A percentile compares a stretch with the other conserved stretches of the same genome.
These are phyloP conservation scores for Acer yangbiense DNA, from an alignment of 345 rosid species.

Conservation along the genomic window DNA sequence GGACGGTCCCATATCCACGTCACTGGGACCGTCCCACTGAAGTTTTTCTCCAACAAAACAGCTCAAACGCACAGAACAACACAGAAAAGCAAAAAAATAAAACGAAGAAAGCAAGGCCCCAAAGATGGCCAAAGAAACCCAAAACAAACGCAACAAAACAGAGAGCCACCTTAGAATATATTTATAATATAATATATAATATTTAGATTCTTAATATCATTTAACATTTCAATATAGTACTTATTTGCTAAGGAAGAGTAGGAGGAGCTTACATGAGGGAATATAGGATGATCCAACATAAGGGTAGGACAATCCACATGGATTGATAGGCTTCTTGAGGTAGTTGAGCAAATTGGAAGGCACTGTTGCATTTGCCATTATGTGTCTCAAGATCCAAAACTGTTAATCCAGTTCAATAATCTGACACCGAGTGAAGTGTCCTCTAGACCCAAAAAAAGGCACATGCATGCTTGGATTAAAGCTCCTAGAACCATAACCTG, in stretches of 20 bases:
- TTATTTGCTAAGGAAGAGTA: too few relatives aligned
- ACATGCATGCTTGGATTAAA: slow-evolving; percentile 64
- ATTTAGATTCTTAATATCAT: too few relatives aligned
- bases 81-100: too few relatives aligned
- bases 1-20: too few relatives aligned
- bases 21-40: too few relatives aligned
- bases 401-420: slow-evolving; percentile 75
- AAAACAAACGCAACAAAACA: too few relatives aligned
- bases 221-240: not conserved
- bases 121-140: too few relatives aligned
- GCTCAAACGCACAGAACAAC: too few relatives aligned
- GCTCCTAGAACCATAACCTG: slow-evolving; percentile 54
- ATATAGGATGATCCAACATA: slow-evolving; percentile 49
- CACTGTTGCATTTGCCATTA: slow-evolving; percentile 56
- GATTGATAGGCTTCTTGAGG: slow-evolving; percentile 47
- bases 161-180: too few relatives aligned
- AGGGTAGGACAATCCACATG: slow-evolving; percentile 37
- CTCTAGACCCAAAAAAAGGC: slow-evolving; percentile 39
- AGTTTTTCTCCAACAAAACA: too few relatives aligned
- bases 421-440: slow-evolving; percentile 65
- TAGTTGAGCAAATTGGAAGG: slow-evolving; percentile 69
- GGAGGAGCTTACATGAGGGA: slow-evolving; percentile 47
- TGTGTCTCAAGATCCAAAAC: slow-evolving; percentile 71
- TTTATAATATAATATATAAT: too few relatives aligned
- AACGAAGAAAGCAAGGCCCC: too few relatives aligned